Conservation (phyloP, 2,329 filamentous ascomycete genomes). For the Pseudogymnoascus pannorum region DNA sequence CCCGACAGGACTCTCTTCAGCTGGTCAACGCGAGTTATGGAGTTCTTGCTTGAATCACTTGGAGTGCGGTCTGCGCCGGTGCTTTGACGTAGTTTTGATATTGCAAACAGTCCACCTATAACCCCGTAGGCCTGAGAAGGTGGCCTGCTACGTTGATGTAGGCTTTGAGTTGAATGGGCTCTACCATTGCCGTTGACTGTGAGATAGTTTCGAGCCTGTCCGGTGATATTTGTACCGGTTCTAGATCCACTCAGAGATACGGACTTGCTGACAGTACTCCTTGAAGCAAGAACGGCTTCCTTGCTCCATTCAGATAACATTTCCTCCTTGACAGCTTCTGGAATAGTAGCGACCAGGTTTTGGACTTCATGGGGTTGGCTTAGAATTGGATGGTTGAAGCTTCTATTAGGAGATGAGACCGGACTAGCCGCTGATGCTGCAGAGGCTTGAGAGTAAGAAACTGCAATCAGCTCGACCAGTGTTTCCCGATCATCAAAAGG, state of each 20-base stretch:
- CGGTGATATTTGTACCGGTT: constrained; percentile 45
- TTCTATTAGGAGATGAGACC: constrained; percentile 59
- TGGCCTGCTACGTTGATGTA: constrained; percentile 20
- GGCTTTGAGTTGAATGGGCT: constrained; percentile 28
- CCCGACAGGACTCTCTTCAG: constrained; percentile 55
- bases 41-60: constrained; percentile 39
- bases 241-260: constrained; percentile 71
- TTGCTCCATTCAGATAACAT: constrained; percentile 76
- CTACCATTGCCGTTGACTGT: constrained; percentile 45
- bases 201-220: constrained; percentile 47
- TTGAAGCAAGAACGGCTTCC: constrained; percentile 61
- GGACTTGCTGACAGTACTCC: constrained; percentile 63
- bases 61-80: constrained; percentile 37
- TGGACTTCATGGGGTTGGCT: constrained; percentile 36
- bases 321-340: constrained; percentile 60
- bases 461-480: constrained; percentile 67
- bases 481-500: constrained; percentile 69
- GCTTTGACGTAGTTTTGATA: constrained; percentile 43
- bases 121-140: constrained; percentile 26
- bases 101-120: constrained; percentile 29
- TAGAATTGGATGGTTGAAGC: constrained; percentile 54
- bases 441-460: constrained; percentile 57
- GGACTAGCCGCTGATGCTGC: constrained; percentile 63
- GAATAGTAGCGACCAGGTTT: constrained; percentile 49
- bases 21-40: constrained; percentile 55